Conservation (phyloP, 2,329 filamentous ascomycete species). For the Ophioceras dolichostomum region DNA sequence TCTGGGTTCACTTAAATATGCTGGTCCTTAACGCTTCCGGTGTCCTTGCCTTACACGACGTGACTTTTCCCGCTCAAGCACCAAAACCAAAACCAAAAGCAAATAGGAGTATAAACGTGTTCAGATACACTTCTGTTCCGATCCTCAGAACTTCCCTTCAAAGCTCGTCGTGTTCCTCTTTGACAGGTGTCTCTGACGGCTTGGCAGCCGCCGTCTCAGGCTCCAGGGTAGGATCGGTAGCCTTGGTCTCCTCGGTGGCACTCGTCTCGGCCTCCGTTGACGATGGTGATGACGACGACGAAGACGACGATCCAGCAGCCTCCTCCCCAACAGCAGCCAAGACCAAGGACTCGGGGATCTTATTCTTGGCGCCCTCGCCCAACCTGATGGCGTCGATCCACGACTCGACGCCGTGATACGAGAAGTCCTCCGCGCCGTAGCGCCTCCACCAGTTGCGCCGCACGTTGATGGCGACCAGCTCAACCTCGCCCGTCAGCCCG, state of each 20-base stretch:
- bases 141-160: conserved; percentile 14
- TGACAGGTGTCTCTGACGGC: conserved; percentile 15
- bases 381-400: conserved; percentile 91
- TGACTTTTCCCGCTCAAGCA: too few relatives aligned
- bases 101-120: too few relatives aligned
- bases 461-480: conserved; percentile 73
- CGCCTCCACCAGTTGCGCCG: conserved; percentile 78
- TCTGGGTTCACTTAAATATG: too few relatives aligned
- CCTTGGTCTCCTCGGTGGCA: conserved; percentile 5
- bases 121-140: too few relatives aligned
- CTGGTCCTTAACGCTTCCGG: too few relatives aligned
- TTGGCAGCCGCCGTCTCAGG: conserved; percentile 12
- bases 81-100: neutral
- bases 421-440: conserved; percentile 48
- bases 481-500: conserved; percentile 45
- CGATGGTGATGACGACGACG: conserved; percentile 24
- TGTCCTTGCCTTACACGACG: too few relatives aligned
- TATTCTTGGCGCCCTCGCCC: conserved; percentile 73
- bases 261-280: conserved; percentile 14
- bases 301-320: conserved; percentile 25
- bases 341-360: conserved; percentile 52
- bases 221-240: conserved; percentile 17
- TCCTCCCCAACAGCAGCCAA: conserved; percentile 28
- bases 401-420: conserved; percentile 52
- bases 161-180: conserved; percentile 37